Evolutionary conservation across 2,329 filamentous ascomycete species (phyloP).

Genomic region (Chrysosporium keratinophilum): DNA sequence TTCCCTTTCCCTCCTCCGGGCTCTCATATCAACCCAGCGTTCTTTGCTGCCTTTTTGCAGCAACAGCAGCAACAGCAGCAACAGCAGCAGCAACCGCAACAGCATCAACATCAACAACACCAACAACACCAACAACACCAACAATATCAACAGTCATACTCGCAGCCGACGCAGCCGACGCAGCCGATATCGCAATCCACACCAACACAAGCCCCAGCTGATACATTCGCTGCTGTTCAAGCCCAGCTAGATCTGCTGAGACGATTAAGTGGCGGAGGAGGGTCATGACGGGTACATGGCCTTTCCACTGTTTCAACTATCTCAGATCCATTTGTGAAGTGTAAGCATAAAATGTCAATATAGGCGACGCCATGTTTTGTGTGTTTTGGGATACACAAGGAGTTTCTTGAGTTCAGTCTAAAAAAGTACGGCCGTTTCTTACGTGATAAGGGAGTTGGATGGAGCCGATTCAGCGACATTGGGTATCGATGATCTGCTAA

Average conservation of each 20-base stretch:
- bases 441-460: too few relatives aligned
- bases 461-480: too few relatives aligned
- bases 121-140: conserved; percentile 29
- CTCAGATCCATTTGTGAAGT: not conserved
- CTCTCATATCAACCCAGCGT: conserved; percentile 49
- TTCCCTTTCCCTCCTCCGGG: conserved; percentile 32
- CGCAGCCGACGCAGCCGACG: not conserved
- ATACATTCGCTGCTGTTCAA: conserved; percentile 35
- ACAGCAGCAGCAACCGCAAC: conserved; percentile 20
- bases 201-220: conserved; percentile 18
- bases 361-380: too few relatives aligned
- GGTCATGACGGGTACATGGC: not conserved
- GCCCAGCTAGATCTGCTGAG: conserved; percentile 34
- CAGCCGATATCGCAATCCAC: conserved; percentile 14
- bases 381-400: too few relatives aligned
- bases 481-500: too few relatives aligned
- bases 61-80: conserved; percentile 31
- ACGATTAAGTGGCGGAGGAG: conserved; percentile 25
- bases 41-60: conserved; percentile 42
- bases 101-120: conserved; percentile 22
- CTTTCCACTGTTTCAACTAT: not conserved
- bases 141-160: conserved; percentile 24
- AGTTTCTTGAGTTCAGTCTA: too few relatives aligned
- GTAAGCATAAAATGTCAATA: not conserved
- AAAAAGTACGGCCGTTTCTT: too few relatives aligned